Conservation (phyloP, 257 asterid genomes). For the Solanum arcanum region DNA sequence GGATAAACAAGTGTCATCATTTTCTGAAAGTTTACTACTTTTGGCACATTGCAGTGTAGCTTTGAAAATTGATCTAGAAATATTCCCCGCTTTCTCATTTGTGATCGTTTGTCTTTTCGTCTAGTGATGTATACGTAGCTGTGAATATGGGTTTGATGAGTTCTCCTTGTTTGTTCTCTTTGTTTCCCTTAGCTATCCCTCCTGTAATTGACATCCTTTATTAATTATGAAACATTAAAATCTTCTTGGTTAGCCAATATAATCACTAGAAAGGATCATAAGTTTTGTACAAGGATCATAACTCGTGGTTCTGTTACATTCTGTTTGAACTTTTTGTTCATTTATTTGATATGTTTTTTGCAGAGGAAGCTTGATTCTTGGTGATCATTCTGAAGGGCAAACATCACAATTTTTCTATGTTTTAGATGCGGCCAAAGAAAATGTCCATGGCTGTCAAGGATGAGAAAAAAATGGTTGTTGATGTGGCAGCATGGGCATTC, state of each 20-base stretch:
- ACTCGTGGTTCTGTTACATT: background rate
- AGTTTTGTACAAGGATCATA: background rate
- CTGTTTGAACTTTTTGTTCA: background rate
- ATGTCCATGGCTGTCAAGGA: slow-evolving; percentile 42
- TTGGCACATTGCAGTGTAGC: background rate
- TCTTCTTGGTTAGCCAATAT: background rate
- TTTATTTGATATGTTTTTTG: background rate
- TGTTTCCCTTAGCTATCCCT: background rate
- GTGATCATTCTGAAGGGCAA: background rate
- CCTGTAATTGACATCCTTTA: background rate
- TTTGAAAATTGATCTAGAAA: background rate
- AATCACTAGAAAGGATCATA: background rate
- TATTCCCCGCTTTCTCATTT: background rate
- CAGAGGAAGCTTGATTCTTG: background rate
- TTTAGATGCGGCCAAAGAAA: slow-evolving; percentile 16
- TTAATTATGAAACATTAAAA: background rate
- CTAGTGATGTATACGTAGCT: background rate
- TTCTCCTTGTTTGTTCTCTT: background rate
- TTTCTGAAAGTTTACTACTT: background rate
- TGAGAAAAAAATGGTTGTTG: slow-evolving; percentile 32
- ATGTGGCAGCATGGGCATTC: slow-evolving; percentile 54
- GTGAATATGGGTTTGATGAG: background rate
- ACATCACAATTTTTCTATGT: background rate
- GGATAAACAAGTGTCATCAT: background rate
- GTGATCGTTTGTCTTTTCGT: background rate